These are phyloP conservation scores for Lachancea fermentati DNA, from an alignment of 805 yeast genomes.

Conservation along the genomic window DNA sequence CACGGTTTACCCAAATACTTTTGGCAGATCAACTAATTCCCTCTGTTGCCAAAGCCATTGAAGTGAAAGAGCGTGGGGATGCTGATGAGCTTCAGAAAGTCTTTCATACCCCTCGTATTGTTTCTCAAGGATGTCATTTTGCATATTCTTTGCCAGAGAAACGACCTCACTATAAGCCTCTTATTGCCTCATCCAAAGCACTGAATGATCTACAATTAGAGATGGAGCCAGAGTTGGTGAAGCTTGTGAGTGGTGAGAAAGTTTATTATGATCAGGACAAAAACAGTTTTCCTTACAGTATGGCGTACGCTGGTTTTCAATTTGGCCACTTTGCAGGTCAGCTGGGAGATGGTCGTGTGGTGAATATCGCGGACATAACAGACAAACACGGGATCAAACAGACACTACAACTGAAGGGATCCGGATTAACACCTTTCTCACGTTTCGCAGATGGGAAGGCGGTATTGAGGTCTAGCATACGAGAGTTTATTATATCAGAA, in stretches of 20 bases:
- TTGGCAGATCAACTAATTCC: slow-evolving; percentile 31
- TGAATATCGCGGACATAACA: slow-evolving; percentile 67
- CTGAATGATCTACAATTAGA: slow-evolving; percentile 55
- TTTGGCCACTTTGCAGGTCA: slow-evolving; percentile 97
- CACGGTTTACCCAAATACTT: slow-evolving; percentile 19
- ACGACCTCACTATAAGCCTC: slow-evolving; percentile 46
- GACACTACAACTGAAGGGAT: slow-evolving; percentile 76
- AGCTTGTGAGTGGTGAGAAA: slow-evolving; percentile 59
- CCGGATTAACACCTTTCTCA: slow-evolving; percentile 87
- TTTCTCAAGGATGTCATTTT: slow-evolving; percentile 55
- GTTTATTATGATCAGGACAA: slow-evolving; percentile 35
- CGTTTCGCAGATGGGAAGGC: slow-evolving; percentile 98
- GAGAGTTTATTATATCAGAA: slow-evolving; percentile 86
- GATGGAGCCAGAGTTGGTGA: slow-evolving; percentile 41
- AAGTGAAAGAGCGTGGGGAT: slow-evolving; percentile 21
- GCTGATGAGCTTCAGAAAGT: slow-evolving; percentile 12
- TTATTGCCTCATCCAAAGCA: slow-evolving; percentile 57
- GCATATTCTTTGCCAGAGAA: slow-evolving; percentile 68
- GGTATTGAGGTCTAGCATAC: slow-evolving; percentile 75
- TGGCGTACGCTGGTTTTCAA: slow-evolving; percentile 93
- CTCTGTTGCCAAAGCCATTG: slow-evolving; percentile 25
- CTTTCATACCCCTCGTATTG: slow-evolving; percentile 47
- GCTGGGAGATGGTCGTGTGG: slow-evolving; percentile 91
- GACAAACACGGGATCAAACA: slow-evolving; percentile 39
- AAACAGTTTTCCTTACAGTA: slow-evolving; percentile 71